Base-by-base conservation (phyloP, 2,329 filamentous ascomycete genomes). In the Fusarium pseudonygamai region DNA sequence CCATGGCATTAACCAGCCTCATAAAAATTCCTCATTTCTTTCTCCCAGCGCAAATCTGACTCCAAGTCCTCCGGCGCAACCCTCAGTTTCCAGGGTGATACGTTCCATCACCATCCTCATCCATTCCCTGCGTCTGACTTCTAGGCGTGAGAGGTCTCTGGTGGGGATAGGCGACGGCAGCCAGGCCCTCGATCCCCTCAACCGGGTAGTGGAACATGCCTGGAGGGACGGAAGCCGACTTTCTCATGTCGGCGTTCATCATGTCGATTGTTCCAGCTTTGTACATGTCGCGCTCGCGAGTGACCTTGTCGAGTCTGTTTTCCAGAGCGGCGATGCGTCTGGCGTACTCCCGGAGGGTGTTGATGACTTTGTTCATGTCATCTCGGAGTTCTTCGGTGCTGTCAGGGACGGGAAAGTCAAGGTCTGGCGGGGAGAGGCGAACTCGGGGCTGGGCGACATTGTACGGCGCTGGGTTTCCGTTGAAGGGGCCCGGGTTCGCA, bases 141-240 rank as follows among this genome's bases (percentile, higher is more conserved):
- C 47, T 34, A n/a, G 71, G 43, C 13, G 71, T 64, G 26, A 46
- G n/a, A n/a, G 62, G 67, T 16, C 32, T 22, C 28, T 34, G 30
- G 13, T 30, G 32, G 9, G 53, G 1, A 12, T 11, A 30, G 32
- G 36, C 13, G 13, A 37, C 26, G 22, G 14, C 46, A 3, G 14
- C 2, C 5, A 39, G 9, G 14, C 30, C 32, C 26, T 64, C 32
- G 16, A 67, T 46, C 2, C 69, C 52, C 16, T 73, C 55, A 1
- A 49, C 15, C 1, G 71, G 40, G 8, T 66, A 52, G 34, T 52
- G 15, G 24, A 42, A 37, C n/a, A 30, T 16, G 14, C n/a, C 30
- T 4, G 49, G 32, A 16, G 42, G 39, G 30, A 39, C 42, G 10
- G 34, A 28, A 9, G 40, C 15, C 2, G 42, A 26, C 30, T 55